Conservation (phyloP, 371 early-diverging fungal genomes). For the Rhizomucor miehei region DNA sequence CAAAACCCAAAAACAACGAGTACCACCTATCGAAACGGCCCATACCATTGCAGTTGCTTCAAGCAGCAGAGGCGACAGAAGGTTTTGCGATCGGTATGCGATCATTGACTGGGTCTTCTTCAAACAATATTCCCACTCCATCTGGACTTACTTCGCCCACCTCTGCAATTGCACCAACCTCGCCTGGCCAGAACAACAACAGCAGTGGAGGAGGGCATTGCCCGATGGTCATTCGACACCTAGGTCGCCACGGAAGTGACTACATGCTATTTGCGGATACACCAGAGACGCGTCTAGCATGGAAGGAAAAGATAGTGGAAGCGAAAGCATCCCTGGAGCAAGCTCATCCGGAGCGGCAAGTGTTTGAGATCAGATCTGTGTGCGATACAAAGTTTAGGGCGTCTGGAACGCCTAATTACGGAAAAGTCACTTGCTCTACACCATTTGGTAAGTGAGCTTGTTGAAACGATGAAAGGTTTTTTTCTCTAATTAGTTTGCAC, state of each 20-base stretch:
- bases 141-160: conserved; percentile 1
- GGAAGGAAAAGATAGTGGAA: conserved; percentile 77
- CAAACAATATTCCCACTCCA: neutral
- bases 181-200: neutral
- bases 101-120: conserved; percentile 9
- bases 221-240: conserved; percentile 50
- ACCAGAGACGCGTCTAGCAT: conserved; percentile 63
- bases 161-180: neutral
- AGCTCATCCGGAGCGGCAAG: conserved; percentile 36
- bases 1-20: conserved; percentile 53
- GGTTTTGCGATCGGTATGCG: conserved; percentile 27
- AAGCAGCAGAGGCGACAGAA: conserved; percentile 40
- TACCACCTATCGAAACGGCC: conserved; percentile 61
- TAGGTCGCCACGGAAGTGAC: conserved; percentile 67
- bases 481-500: neutral
- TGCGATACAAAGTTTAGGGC: conserved; percentile 24
- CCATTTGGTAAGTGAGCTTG: conserved; percentile 57
- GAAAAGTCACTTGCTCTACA: conserved; percentile 65
- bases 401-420: conserved; percentile 14
- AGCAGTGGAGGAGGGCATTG: neutral
- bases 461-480: too few species aligned
- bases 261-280: conserved; percentile 68
- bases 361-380: conserved; percentile 55
- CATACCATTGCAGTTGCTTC: conserved; percentile 55
- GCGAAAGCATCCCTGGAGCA: conserved; percentile 52